Conservation (phyloP, 169 alveolate species). For the Plasmodium vivax region DNA sequence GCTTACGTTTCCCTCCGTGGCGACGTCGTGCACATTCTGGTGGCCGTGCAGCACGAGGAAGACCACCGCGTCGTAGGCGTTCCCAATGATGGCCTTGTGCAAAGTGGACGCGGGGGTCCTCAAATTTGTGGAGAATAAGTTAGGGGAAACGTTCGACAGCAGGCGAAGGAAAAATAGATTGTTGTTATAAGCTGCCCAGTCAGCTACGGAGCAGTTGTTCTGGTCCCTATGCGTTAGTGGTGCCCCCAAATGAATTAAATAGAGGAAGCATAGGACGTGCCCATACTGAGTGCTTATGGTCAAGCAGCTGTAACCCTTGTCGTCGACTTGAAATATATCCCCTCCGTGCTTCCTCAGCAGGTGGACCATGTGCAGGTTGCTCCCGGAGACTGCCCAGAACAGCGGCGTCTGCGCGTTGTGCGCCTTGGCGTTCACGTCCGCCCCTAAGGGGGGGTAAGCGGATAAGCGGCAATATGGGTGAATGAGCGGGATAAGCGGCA, state of each 20-base stretch:
- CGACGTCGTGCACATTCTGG: conserved; percentile 40
- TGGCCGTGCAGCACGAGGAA: conserved; percentile 7
- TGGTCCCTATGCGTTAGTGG: conserved; percentile 44
- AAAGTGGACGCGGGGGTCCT: conserved; percentile 13
- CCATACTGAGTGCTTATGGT: conserved; percentile 55
- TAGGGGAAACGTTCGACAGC: conserved; percentile 25
- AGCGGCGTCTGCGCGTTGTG: conserved; percentile 38
- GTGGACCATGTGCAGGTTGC: conserved; percentile 53
- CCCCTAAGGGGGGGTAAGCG: conserved; percentile 10
- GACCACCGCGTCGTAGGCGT: conserved; percentile 55
- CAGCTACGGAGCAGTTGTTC: conserved; percentile 26
- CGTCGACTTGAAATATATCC: conserved; percentile 33
- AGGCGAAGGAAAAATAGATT: conserved; percentile 59
- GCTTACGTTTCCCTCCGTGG: conserved; percentile 56
- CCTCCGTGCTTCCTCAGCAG: conserved; percentile 28
- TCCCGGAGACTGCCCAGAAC: conserved; percentile 65
- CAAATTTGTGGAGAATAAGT: conserved; percentile 9
- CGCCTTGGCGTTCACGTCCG: conserved; percentile 33
- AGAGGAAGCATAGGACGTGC: conserved; percentile 12
- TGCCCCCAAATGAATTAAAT: conserved; percentile 24
- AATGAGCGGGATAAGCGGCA: background rate
- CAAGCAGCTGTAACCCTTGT: conserved; percentile 64
- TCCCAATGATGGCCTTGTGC: conserved; percentile 68
- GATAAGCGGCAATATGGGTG: too few species aligned
- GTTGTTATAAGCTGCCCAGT: conserved; percentile 67